These are phyloP conservation scores for Pestalotiopsis fici DNA, from an alignment of 2,329 filamentous ascomycete species.

Conservation along the genomic window DNA sequence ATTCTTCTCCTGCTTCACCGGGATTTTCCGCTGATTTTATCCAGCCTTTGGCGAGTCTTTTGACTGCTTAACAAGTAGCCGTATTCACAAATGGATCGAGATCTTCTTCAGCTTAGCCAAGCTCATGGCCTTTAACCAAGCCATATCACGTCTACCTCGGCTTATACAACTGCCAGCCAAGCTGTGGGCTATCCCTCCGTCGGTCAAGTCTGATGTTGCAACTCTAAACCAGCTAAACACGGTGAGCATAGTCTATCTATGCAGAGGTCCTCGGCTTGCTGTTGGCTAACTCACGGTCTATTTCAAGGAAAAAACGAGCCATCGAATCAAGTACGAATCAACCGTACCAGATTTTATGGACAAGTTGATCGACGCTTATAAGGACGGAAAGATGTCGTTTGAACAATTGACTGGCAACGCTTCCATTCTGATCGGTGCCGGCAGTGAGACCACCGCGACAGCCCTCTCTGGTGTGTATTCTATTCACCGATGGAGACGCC, in stretches of 20 bases:
- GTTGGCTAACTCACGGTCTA: not conserved
- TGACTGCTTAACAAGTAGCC: constrained; percentile 8
- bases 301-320: constrained; percentile 14
- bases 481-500: not conserved
- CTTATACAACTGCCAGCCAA: not conserved
- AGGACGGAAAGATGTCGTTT: constrained; percentile 15
- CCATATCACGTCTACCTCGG: not conserved
- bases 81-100: constrained; percentile 8
- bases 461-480: constrained; percentile 13
- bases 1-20: not conserved
- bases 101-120: constrained; percentile 4
- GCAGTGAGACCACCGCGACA: constrained; percentile 21
- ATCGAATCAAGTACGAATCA: constrained; percentile 14
- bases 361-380: constrained; percentile 18
- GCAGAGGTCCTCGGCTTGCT: not conserved
- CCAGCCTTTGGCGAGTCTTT: constrained; percentile 13
- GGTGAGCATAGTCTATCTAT: not conserved
- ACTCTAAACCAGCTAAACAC: not conserved
- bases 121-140: not conserved
- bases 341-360: constrained; percentile 20
- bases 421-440: constrained; percentile 16
- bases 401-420: constrained; percentile 16
- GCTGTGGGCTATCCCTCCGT: not conserved
- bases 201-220: not conserved
- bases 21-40: not conserved